phyloP scores from a whole-genome alignment of 305 asterid genomes.

The Rubia peregrina region DNA sequence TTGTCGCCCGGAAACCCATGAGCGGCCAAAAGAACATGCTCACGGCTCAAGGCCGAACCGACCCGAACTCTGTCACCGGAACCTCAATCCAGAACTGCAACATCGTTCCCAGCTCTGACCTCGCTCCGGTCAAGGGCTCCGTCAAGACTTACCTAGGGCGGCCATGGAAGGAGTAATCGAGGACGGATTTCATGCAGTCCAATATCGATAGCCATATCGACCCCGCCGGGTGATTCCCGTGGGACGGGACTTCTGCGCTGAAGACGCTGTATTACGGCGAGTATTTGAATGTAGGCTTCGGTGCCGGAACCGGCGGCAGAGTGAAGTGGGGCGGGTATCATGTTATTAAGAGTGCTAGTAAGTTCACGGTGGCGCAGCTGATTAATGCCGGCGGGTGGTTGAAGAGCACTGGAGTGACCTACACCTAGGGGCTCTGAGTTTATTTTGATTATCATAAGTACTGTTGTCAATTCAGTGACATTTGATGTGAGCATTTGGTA shows the following conservation, averaged over 20 bases:
- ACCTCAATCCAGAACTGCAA: conserved; percentile 51
- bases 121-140: conserved; percentile 22
- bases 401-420: conserved; percentile 53
- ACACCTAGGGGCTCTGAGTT: conserved; percentile 25
- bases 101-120: conserved; percentile 36
- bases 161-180: conserved; percentile 58
- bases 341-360: conserved; percentile 29
- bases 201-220: conserved; percentile 38
- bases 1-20: conserved; percentile 45
- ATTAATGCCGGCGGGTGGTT: conserved; percentile 53
- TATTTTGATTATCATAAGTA: neutral
- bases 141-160: conserved; percentile 52
- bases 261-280: conserved; percentile 50
- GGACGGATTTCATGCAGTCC: conserved; percentile 55
- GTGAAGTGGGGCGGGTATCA: conserved; percentile 63
- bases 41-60: conserved; percentile 66
- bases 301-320: conserved; percentile 41
- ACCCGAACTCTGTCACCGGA: conserved; percentile 39
- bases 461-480: neutral
- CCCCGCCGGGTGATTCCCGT: conserved; percentile 56
- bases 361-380: conserved; percentile 47
- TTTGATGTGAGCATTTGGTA: too few species aligned
- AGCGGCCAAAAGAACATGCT: conserved; percentile 46
- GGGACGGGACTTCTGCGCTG: conserved; percentile 40
- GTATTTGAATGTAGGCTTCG: conserved; percentile 62